Base-by-base conservation (phyloP, 371 early-diverging fungal genomes). In the Apophysomyces variabilis region DNA sequence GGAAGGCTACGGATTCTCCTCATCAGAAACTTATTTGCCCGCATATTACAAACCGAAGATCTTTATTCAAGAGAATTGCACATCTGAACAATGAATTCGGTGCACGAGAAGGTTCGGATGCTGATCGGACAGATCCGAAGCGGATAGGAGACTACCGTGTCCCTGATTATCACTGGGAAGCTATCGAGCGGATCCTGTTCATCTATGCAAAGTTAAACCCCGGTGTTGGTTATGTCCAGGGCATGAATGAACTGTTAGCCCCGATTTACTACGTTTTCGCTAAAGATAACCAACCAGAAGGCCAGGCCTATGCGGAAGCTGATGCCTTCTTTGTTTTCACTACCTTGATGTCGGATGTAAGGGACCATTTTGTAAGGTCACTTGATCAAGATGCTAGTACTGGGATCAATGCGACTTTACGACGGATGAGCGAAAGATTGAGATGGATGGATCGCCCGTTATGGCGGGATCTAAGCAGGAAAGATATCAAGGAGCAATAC, bases 211-310 rank as follows among this genome's bases (percentile, higher is more conserved):
- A 91, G 66, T 71, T 95, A 41, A 95, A 95, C 67, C 91, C 91
- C 2, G 95, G 96, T 7, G 89, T 93, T 5, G 92, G 93, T 0
- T 95, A 95, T 71, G 91, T 93, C 12, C 96, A 95, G 72, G 94
- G 96, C 46, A 95, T 95, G 96, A 95, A 94, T 69, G 92, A 95
- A 68, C 72, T 95, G 38, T 68, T 95, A 16, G 94, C 89, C 5
- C 94, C 96, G 0, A 85, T 95, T 26, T 95, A 94, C 70, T 94
- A 92, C 56, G 88, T 93, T 0, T 79, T 92, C 67, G 90, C 93
- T 26, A 87, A 90, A 18, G 89, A 92, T 64, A 62, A 69, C 2
- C 59, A 70, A 35, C 47, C 61, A 9, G 85, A 80, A 59, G 64
- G 74, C 1, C 81, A 81, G 82, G 91, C 89, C 0, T 88, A 93